Evolutionary conservation across 2,329 filamentous ascomycete species (phyloP), one percentile per base, ranked within the genome.

Genomic region (Xylaria multiplex): DNA sequence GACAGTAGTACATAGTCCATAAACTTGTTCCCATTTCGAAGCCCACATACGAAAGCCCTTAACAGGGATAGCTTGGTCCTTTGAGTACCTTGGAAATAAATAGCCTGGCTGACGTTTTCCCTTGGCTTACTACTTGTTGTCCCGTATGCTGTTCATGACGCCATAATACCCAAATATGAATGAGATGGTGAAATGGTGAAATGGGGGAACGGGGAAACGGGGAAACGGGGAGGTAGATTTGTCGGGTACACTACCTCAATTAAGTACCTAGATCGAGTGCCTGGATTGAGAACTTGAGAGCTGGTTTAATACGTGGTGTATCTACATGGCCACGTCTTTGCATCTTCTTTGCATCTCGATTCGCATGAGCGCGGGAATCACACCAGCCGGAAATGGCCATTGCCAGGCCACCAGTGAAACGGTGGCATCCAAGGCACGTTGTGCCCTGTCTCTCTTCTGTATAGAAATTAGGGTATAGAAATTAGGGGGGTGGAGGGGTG

Each of bases 381-480:
- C 50, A 59, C 42, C 54, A 61, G 49, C 48, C 45, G 35, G 22
- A 61, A 54, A 24, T 27, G 19, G 50, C 37, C 27, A 48, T 37
- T 30, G 6, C 14, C 7, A 48, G 22, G 27, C 43, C 52, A 32
- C 60, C 45, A 68, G 64, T 69, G 35, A 60, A 49, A 43, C 6
- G 19, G 35, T 55, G 6, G 49, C 11, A 65, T 62, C 32, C 5
- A 46, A 57, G 22, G 43, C 67, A 67, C 67, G 64, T 62, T 69
- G 66, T 63, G 54, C 6, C 45, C 35, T 48, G 46, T 42, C n/a
- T 40, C 13, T 14, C 24, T 50, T 53, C 35, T 27, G 27, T 27
- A 2, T n/a, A n/a, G n/a, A n/a, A n/a, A n/a, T n/a, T n/a, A n/a
- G n/a, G n/a, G n/a, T 27, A 27, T 27, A 27, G 27, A 27, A 27